Conservation (phyloP, 208 protist genomes). For the Leishmania mexicana region DNA sequence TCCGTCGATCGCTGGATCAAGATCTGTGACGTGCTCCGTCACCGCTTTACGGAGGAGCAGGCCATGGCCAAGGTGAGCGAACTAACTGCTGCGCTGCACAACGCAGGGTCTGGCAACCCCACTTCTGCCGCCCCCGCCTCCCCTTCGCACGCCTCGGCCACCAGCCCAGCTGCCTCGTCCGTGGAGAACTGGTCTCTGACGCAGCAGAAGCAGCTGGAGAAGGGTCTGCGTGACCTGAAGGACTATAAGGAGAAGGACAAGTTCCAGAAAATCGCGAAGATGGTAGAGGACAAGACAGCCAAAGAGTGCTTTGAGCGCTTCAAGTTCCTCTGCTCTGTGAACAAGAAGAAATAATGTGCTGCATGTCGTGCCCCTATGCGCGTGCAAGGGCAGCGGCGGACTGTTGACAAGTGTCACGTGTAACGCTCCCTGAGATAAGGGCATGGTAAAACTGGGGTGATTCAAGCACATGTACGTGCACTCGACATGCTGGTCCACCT, state of each 20-base stretch:
- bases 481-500: background rate
- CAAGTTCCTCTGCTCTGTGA: slow-evolving; percentile 95
- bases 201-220: slow-evolving; percentile 96
- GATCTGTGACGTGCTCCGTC: slow-evolving; percentile 75
- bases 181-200: slow-evolving; percentile 92
- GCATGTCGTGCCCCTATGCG: background rate
- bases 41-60: slow-evolving; percentile 89
- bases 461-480: background rate
- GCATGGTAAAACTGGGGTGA: background rate
- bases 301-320: slow-evolving; percentile 97
- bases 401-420: background rate
- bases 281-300: slow-evolving; percentile 94
- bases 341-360: slow-evolving; percentile 70
- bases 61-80: slow-evolving; percentile 93
- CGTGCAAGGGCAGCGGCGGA: background rate
- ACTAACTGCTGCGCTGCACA: slow-evolving; percentile 66
- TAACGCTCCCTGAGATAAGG: background rate
- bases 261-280: slow-evolving; percentile 95
- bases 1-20: slow-evolving; percentile 92
- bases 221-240: slow-evolving; percentile 90
- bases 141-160: slow-evolving; percentile 27
- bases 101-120: slow-evolving; percentile 34
- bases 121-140: slow-evolving; percentile 17
- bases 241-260: slow-evolving; percentile 95
- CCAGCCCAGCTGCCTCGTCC: slow-evolving; percentile 15